Conservation (phyloP, 2,329 filamentous ascomycete genomes). For the Simplicillium sp. region DNA sequence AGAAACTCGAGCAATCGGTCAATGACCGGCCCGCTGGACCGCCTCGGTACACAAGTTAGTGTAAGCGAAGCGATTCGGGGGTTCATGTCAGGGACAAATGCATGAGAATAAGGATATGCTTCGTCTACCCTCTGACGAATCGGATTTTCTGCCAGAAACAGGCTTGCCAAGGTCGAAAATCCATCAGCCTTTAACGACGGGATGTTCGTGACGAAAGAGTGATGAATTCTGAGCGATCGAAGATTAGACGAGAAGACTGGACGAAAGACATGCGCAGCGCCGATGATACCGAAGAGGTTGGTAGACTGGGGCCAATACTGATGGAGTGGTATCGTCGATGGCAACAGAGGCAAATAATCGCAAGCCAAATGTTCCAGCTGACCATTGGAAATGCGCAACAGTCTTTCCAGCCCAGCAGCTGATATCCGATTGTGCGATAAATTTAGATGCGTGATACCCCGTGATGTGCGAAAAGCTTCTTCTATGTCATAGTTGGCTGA, state of each 20-base stretch:
- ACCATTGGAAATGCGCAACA: slow-evolving; percentile 33
- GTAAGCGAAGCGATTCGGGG: slow-evolving; percentile 42
- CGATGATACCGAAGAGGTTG: slow-evolving; percentile 32
- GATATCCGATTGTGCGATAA: slow-evolving; percentile 42
- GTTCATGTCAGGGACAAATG: slow-evolving; percentile 46
- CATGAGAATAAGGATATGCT: slow-evolving; percentile 39
- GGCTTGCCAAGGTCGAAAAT: slow-evolving; percentile 22
- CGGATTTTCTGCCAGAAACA: slow-evolving; percentile 34
- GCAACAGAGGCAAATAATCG: slow-evolving; percentile 27
- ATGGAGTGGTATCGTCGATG: slow-evolving; percentile 4
- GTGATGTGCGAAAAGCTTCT: slow-evolving; percentile 9
- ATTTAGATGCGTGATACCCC: slow-evolving; percentile 42
- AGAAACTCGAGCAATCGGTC: slow-evolving; percentile 38
- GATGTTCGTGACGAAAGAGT: slow-evolving; percentile 49
- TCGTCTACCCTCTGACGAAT: slow-evolving; percentile 32
- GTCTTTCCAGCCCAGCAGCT: slow-evolving; percentile 26
- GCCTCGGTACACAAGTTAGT: slow-evolving; percentile 43
- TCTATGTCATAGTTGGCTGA: slow-evolving; percentile 11
- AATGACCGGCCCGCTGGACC: slow-evolving; percentile 40
- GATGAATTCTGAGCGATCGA: slow-evolving; percentile 43
- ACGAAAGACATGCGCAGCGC: slow-evolving; percentile 36
- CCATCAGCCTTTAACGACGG: slow-evolving; percentile 31
- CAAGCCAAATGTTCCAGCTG: slow-evolving; percentile 44
- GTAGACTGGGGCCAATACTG: slow-evolving; percentile 18
- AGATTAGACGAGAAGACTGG: slow-evolving; percentile 45